Conservation (phyloP, 2,329 filamentous ascomycete genomes). For the Trichoderma sp. region DNA sequence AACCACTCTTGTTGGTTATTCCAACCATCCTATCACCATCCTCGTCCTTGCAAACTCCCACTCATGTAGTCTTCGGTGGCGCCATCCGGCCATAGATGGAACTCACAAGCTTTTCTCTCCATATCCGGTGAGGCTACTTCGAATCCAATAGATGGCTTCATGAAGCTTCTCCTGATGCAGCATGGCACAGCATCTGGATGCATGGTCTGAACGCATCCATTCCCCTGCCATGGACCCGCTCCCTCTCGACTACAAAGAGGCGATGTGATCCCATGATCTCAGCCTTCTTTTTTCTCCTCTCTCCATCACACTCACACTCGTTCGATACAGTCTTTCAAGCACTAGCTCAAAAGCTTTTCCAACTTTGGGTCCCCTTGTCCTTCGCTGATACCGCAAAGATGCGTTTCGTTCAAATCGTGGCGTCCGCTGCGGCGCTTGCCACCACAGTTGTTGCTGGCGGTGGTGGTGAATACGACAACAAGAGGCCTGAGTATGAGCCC, state of each 20-base stretch:
- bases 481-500: background rate
- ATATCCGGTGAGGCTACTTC: slow-evolving; percentile 15
- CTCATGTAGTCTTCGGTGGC: background rate
- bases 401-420: slow-evolving; percentile 40
- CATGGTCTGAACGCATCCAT: slow-evolving; percentile 23
- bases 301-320: slow-evolving; percentile 10
- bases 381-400: slow-evolving; percentile 35
- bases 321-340: background rate
- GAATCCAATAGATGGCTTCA: background rate
- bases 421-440: slow-evolving; percentile 39
- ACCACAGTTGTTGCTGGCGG: slow-evolving; percentile 31
- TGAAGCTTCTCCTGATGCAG: slow-evolving; percentile 11
- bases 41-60: background rate
- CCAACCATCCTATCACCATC: background rate
- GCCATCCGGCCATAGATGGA: background rate
- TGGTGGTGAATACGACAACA: background rate
- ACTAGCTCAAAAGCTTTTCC: slow-evolving; percentile 7
- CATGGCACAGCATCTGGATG: background rate
- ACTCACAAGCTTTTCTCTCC: slow-evolving; percentile 2
- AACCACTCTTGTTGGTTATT: background rate
- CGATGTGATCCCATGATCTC: slow-evolving; percentile 22
- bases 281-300: background rate
- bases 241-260: slow-evolving; percentile 27
- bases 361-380: slow-evolving; percentile 22
- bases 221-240: slow-evolving; percentile 8